Evolutionary conservation across 1,284 basidiomycete species (phyloP).

Genomic region (Heliocybe sulcata): DNA sequence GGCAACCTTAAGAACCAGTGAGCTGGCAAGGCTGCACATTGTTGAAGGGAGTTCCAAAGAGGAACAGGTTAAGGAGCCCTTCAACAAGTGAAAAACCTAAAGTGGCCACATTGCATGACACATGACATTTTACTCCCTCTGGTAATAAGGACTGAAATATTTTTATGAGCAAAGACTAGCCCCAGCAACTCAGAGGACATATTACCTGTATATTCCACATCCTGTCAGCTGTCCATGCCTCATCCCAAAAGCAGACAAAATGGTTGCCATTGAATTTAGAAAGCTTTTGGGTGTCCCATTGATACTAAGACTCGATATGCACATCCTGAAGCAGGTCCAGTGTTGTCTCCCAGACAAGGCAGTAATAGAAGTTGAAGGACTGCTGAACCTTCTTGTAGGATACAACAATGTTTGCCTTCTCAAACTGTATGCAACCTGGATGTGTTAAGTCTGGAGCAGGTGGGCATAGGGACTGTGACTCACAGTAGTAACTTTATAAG

Average conservation of each 20-base stretch:
- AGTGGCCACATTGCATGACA: no score
- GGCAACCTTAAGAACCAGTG: no score
- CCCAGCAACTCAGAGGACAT: background rate
- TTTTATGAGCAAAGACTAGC: no score
- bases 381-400: slow-evolving; percentile 23
- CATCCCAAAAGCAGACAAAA: slow-evolving; percentile 18
- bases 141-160: slow-evolving; percentile 12
- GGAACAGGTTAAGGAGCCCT: no score
- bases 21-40: no score
- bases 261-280: slow-evolving; percentile 14
- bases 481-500: slow-evolving; percentile 6
- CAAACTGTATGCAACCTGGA: slow-evolving; percentile 13
- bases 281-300: slow-evolving; percentile 18
- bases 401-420: slow-evolving; percentile 6
- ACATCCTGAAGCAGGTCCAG: slow-evolving; percentile 16
- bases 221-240: slow-evolving; percentile 21
- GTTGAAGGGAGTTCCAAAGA: no score
- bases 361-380: slow-evolving; percentile 8
- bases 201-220: slow-evolving; percentile 24
- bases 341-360: slow-evolving; percentile 20
- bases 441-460: no score
- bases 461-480: no score
- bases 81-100: no score
- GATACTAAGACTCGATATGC: slow-evolving; percentile 13
- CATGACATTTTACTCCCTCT: slow-evolving; percentile 13